Base-by-base conservation (phyloP, 768 basidiomycete genomes). In the Mycena albidolilacea region DNA sequence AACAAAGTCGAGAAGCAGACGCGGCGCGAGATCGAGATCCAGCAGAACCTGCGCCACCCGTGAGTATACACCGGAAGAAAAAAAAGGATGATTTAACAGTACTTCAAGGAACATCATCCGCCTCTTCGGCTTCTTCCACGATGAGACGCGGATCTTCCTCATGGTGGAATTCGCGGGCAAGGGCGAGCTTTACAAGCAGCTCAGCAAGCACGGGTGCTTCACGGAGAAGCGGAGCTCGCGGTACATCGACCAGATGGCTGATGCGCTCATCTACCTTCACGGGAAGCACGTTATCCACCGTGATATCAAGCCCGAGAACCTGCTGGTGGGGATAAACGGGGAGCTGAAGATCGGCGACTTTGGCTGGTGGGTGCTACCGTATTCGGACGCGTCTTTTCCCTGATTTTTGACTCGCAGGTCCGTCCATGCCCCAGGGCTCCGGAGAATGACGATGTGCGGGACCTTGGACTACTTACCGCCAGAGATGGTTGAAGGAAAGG, bases 261-360 rank as follows among this genome's bases (percentile, higher is more conserved):
- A 99, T 82, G 98, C 97, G 7, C 84, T 99, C 58, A 86, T 86
- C 17, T 99, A 99, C 80, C 87, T 99, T 17, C 98, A 99, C 80
- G 85, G 87, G 64, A 99, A 99, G 80, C 97, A 99, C 79, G 97
- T 99, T 78, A 99, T 99, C 64, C 98, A 99, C 81, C 91, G 98
- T 38, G 98, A 99, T 78, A 99, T 99, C 85, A 99, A 99, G 83
- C 98, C 98, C 0, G 97, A 99, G 84, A 99, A 99, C 81, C 83
- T 99, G 63, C 88, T 99, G 38, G 85, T 99, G 15, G 97, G 97
- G 12, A 90, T 99, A 78, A 96, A 97, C 77, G 98, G 97, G 46
- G 97, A 99, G 81, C 86, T 99, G 77, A 99, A 99, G 88, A 97
- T 99, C 73, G 98, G 92, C 4, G 97, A 99, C 82, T 99, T 99